phyloP scores from a whole-genome alignment of 1,284 basidiomycete genomes.

The Ustilago loliicola region DNA sequence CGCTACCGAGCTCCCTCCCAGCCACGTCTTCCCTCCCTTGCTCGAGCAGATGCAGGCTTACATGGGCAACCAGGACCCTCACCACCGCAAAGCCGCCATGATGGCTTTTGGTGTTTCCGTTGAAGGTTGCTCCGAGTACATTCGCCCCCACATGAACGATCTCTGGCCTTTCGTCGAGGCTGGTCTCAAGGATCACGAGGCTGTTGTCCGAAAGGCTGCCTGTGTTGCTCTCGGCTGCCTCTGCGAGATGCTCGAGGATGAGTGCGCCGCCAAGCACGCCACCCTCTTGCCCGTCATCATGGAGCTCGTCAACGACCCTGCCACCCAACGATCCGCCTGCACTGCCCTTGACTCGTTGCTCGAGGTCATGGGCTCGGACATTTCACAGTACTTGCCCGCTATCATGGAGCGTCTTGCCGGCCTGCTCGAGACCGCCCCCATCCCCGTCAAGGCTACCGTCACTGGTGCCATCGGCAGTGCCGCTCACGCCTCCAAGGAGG shows the following conservation, averaged over 20 bases:
- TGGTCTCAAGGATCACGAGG: conserved; percentile 86
- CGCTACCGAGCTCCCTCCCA: conserved; percentile 91
- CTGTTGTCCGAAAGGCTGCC: conserved; percentile 90
- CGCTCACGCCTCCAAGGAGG: conserved; percentile 94
- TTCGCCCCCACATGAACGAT: conserved; percentile 90
- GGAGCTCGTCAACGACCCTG: conserved; percentile 83
- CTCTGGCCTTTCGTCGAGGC: conserved; percentile 96
- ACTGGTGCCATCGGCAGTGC: conserved; percentile 98
- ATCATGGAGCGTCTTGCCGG: conserved; percentile 96
- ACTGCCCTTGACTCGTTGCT: conserved; percentile 96
- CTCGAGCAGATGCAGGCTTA: conserved; percentile 74
- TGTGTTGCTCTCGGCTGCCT: conserved; percentile 95
- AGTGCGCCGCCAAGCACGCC: conserved; percentile 86
- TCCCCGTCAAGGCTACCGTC: conserved; percentile 92
- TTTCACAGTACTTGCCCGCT: conserved; percentile 89
- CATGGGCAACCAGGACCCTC: conserved; percentile 71
- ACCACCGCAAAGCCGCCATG: conserved; percentile 89
- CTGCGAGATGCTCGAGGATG: conserved; percentile 97
- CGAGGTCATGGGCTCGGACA: conserved; percentile 91
- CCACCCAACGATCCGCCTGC: conserved; percentile 91
- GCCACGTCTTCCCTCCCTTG: conserved; percentile 95
- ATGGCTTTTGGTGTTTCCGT: conserved; percentile 96
- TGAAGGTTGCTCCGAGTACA: conserved; percentile 98
- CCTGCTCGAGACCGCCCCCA: conserved; percentile 87
- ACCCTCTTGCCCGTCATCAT: conserved; percentile 81